Evolutionary conservation across 306 rosid species (phyloP), one percentile per base, ranked within the genome.

Genomic region (Vachellia collinsii): DNA sequence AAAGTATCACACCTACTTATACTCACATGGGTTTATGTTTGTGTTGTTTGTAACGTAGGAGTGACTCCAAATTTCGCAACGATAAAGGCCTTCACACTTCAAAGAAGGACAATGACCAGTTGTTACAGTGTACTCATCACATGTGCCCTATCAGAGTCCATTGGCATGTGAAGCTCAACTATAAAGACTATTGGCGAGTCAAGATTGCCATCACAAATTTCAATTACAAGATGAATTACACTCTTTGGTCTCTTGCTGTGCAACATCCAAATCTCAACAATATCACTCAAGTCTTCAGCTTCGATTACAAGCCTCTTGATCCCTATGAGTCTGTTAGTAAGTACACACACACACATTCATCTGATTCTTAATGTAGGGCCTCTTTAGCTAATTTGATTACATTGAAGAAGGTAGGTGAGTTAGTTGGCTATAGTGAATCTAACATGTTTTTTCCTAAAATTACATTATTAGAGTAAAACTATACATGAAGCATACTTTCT

Each of bases 181-280:
- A 93, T 71, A 93, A 87, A 82, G 99, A 93, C 73, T 95, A 93
- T 41, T 93, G 99, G 98, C 83, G 97, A 34, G 94, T 89, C 83
- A 93, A 95, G 89, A 63, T 95, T 20, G 81, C 98, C 3, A 77
- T 93, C 34, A 95, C 97, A 34, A 95, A 95, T 84, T 95, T 93
- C 84, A 90, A 95, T 78, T 89, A 91, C 63, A 80, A 84, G 50
- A 84, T 91, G 91, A 95, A 95, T 80, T 89, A 93, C 85, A 80
- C 98, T 0, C 97, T 87, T 39, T 90, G 99, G 99, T 83, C 92
- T 79, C 91, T 95, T 43, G 98, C 92, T 8, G 81, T 91, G 9
- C 99, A 91, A 83, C 98, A 95, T 71, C 99, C 98, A 62, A 95
- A 95, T 85, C 97, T 95, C 41, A 90, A 90, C 89, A 93, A 93